Percentiles rank a stretch among this genome's conserved stretches.
Conservation (phyloP, 2,329 filamentous ascomycete species). For the Colletotrichum spaethianum region DNA sequence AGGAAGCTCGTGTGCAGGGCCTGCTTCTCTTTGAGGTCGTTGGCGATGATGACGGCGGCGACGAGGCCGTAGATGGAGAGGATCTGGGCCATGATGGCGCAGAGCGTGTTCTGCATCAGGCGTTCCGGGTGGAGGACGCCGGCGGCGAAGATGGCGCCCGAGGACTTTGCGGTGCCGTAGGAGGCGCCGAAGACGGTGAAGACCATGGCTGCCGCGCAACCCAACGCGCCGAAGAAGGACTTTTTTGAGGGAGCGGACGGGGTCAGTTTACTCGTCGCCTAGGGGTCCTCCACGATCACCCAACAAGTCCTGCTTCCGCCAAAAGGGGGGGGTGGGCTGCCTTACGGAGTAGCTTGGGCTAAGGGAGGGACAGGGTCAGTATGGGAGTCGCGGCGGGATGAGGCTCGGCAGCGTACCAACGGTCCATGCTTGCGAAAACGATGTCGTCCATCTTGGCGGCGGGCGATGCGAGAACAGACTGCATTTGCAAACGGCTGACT, state of each 20-base stretch:
- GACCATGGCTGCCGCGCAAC: slow-evolving; percentile 61
- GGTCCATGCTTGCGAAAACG: slow-evolving; percentile 50
- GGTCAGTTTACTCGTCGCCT: neutral
- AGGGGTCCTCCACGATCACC: neutral
- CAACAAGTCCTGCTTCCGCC: neutral
- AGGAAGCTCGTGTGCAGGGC: slow-evolving; percentile 59
- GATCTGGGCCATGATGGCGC: slow-evolving; percentile 64
- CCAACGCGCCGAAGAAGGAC: slow-evolving; percentile 60
- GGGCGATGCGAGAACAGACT: neutral
- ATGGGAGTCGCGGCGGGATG: neutral
- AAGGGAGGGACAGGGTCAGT: neutral
- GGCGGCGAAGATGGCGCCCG: slow-evolving; percentile 59
- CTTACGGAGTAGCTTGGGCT: slow-evolving; percentile 63
- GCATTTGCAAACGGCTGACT: neutral
- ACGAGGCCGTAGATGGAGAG: slow-evolving; percentile 64
- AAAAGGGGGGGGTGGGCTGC: neutral
- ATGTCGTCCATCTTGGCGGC: slow-evolving; percentile 47
- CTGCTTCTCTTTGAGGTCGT: slow-evolving; percentile 57
- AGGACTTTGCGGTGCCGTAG: slow-evolving; percentile 60
- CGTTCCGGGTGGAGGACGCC: slow-evolving; percentile 61
- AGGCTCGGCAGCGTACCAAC: slow-evolving; percentile 50
- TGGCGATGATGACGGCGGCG: slow-evolving; percentile 60
- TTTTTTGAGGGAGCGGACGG: slow-evolving; percentile 37
- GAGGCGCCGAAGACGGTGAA: slow-evolving; percentile 66
- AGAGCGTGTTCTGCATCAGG: slow-evolving; percentile 61